These are phyloP conservation scores for Aspergillus sp. DNA, from an alignment of 2,329 filamentous ascomycete genomes.

Conservation along the genomic window DNA sequence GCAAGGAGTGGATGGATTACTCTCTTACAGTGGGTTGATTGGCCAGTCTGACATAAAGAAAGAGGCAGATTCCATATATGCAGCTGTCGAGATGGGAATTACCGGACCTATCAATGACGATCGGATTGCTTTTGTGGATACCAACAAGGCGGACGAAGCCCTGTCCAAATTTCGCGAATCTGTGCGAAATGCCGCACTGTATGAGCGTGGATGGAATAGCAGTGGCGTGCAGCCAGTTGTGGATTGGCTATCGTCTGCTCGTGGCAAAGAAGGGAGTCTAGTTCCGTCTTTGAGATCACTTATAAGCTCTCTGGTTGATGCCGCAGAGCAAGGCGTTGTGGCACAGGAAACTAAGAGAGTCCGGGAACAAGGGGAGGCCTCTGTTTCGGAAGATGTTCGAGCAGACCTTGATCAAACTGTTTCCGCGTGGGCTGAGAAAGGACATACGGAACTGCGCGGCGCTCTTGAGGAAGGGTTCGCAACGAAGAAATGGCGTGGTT, in stretches of 20 bases:
- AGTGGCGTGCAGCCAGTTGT: constrained; percentile 67
- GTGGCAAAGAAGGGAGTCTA: constrained; percentile 48
- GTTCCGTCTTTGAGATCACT: constrained; percentile 68
- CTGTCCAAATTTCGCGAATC: constrained; percentile 68
- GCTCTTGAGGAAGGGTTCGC: constrained; percentile 76
- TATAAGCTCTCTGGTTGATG: constrained; percentile 63
- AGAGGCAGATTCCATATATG: constrained; percentile 34
- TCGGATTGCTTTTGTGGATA: constrained; percentile 59
- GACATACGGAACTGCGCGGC: constrained; percentile 79
- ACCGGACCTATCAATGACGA: constrained; percentile 35
- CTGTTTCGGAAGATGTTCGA: constrained; percentile 47
- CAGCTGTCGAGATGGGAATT: constrained; percentile 47
- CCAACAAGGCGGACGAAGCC: constrained; percentile 61
- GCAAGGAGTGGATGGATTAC: constrained; percentile 68
- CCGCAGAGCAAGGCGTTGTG: constrained; percentile 34
- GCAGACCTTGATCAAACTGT: constrained; percentile 59
- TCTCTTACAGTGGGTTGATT: constrained; percentile 36
- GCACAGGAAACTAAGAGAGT: constrained; percentile 30
- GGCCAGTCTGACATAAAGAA: constrained; percentile 31
- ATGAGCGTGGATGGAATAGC: constrained; percentile 71
- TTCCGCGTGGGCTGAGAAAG: constrained; percentile 71
- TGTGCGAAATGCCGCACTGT: constrained; percentile 67
- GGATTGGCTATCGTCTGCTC: constrained; percentile 59
- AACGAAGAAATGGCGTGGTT: constrained; percentile 72
- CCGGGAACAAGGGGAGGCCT: constrained; percentile 29